phyloP scores from a whole-genome alignment of 2,329 filamentous ascomycete species.

The Pleoardoris graminearum region DNA sequence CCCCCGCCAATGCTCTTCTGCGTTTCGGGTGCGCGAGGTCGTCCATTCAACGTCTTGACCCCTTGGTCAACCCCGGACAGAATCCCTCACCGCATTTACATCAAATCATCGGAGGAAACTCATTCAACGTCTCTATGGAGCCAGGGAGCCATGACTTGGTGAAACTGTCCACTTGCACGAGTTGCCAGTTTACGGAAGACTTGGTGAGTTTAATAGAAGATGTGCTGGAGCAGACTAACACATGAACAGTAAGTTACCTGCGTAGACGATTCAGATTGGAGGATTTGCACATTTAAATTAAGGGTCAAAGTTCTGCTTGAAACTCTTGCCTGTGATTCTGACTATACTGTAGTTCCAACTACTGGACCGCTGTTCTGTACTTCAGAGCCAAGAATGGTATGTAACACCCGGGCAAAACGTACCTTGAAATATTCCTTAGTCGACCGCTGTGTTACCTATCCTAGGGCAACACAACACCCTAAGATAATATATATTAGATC shows the following conservation, averaged over 20 bases:
- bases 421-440: too few relatives aligned
- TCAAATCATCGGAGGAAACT: slow-evolving; percentile 49
- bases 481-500: too few relatives aligned
- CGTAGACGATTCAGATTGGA: neutral
- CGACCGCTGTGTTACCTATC: too few relatives aligned
- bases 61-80: slow-evolving; percentile 18
- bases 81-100: slow-evolving; percentile 20
- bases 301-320: neutral
- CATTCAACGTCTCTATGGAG: slow-evolving; percentile 52
- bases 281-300: neutral
- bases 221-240: neutral
- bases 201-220: slow-evolving; percentile 18
- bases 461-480: too few relatives aligned
- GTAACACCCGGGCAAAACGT: too few relatives aligned
- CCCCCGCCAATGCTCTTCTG: slow-evolving; percentile 25
- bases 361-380: slow-evolving; percentile 31
- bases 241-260: neutral
- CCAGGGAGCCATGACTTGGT: slow-evolving; percentile 21
- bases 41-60: slow-evolving; percentile 17
- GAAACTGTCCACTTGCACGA: slow-evolving; percentile 45
- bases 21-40: slow-evolving; percentile 13
- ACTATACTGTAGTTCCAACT: slow-evolving; percentile 13
- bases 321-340: neutral
- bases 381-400: slow-evolving; percentile 25
- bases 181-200: slow-evolving; percentile 47